Base-by-base conservation (phyloP, 2,329 filamentous ascomycete genomes). In the Phaeosphaeriaceae sp. region DNA sequence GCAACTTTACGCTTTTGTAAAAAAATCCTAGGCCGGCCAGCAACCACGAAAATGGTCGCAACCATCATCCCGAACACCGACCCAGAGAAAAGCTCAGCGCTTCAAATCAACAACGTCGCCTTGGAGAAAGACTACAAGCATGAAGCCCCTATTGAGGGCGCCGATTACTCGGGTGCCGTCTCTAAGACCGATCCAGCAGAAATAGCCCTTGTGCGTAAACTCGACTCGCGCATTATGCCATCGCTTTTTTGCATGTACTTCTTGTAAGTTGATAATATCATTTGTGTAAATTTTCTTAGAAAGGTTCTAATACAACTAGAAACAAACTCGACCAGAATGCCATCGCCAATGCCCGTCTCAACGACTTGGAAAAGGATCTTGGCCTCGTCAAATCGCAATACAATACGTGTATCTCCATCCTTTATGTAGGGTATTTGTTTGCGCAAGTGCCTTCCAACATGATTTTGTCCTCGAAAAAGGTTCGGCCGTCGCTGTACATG, bases 261-360 rank as follows among this genome's bases (percentile, higher is more conserved):
- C n/a, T 36, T 63, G 61, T 61, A 46, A 43, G 48, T 50, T 9
- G 7, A 35, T 3, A 4, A 15, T 2, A 21, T 26, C 11, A 30
- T 9, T 32, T n/a, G 28, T 30, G 4, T 11, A 12, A n/a, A 26
- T 26, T 8, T 26, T 32, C 21, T 40, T 28, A 21, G 26, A 17
- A 13, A 9, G 15, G 13, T 2, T 33, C 44, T 53, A 11, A 52
- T 8, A 39, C 18, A 2, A 3, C 8, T 23, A 63, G 60, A 36
- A 73, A 72, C 46, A 71, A 66, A 35, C 62, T 67, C 9, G 84
- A 86, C 60, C 78, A 83, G 23, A 85, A 86, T 67, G 85, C 87
- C 66, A 86, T 88, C 52, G 84, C 84, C 1, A 79, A 84, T 2
- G 86, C 86, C 0, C 79, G 81, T 9, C 76, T 88, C 40, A 82